Percentiles rank a stretch among this genome's conserved stretches.
Conservation (phyloP, 176 grass and related monocot species). For the Bonia amplexicaulis region DNA sequence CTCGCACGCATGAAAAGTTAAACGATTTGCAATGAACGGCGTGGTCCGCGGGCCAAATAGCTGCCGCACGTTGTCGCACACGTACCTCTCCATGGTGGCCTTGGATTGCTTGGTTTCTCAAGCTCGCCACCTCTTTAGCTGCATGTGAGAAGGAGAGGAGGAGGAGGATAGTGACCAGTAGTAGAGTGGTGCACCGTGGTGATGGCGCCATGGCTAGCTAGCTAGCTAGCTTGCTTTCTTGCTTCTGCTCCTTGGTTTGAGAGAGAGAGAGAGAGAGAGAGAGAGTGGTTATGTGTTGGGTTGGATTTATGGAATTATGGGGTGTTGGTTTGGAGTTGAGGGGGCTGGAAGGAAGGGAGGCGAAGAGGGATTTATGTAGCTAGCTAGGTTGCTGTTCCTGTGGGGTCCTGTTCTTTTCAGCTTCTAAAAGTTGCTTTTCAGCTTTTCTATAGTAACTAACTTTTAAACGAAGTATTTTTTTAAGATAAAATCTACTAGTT, state of each 20-base stretch:
- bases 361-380: not conserved
- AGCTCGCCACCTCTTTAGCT: not conserved
- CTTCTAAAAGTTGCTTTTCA: no score
- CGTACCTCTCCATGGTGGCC: not conserved
- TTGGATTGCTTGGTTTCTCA: not conserved
- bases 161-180: not conserved
- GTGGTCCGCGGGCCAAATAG: not conserved
- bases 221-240: not conserved
- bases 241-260: not conserved
- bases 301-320: slow-evolving; percentile 34
- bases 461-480: no score
- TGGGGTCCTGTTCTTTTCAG: no score
- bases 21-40: no score
- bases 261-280: not conserved
- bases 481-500: no score
- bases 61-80: no score
- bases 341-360: not conserved
- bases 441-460: no score
- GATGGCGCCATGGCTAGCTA: slow-evolving; percentile 14
- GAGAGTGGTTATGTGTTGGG: slow-evolving; percentile 4
- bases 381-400: not conserved
- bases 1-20: not conserved
- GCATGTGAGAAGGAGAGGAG: not conserved
- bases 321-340: slow-evolving; percentile 28
- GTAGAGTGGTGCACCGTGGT: not conserved